These are phyloP conservation scores for Epichloe hybrida DNA, from an alignment of 2,329 filamentous ascomycete genomes.

Conservation along the genomic window DNA sequence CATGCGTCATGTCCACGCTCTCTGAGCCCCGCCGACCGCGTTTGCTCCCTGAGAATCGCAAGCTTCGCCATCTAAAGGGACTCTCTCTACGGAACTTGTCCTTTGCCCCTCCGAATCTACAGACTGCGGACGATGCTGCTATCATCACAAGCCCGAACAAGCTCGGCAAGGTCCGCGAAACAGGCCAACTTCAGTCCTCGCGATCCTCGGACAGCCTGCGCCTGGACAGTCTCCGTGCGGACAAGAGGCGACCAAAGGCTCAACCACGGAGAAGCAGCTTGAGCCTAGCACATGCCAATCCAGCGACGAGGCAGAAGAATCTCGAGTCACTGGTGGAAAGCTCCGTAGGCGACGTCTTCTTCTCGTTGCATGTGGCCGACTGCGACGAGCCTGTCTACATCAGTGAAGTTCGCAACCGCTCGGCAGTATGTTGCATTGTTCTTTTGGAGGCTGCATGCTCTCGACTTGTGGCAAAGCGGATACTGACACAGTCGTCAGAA, in stretches of 20 bases:
- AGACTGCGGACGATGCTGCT: conserved; percentile 68
- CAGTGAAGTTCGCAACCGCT: conserved; percentile 64
- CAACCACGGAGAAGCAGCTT: conserved; percentile 34
- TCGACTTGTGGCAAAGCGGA: background rate
- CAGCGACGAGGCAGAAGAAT: conserved; percentile 52
- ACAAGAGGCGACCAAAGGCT: conserved; percentile 7
- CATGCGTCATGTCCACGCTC: conserved; percentile 20
- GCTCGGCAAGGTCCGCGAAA: conserved; percentile 36
- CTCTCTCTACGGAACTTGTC: conserved; percentile 78
- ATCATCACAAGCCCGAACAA: conserved; percentile 59
- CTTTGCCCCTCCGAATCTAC: conserved; percentile 43
- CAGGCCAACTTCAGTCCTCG: conserved; percentile 38
- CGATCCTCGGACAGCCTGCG: conserved; percentile 25
- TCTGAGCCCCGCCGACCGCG: conserved; percentile 31
- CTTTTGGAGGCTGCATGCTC: background rate
- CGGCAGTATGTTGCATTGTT: conserved; percentile 39
- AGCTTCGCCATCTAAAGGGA: conserved; percentile 74
- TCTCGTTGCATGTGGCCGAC: conserved; percentile 61
- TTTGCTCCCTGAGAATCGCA: conserved; percentile 63
- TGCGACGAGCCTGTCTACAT: conserved; percentile 70
- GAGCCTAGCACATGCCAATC: conserved; percentile 32
- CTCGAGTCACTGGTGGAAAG: conserved; percentile 59
- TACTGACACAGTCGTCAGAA: conserved; percentile 35
- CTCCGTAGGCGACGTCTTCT: conserved; percentile 76
- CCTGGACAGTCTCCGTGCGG: conserved; percentile 2